Base-by-base conservation (phyloP, 1,284 basidiomycete genomes). In the Acaromyces ingoldii region DNA sequence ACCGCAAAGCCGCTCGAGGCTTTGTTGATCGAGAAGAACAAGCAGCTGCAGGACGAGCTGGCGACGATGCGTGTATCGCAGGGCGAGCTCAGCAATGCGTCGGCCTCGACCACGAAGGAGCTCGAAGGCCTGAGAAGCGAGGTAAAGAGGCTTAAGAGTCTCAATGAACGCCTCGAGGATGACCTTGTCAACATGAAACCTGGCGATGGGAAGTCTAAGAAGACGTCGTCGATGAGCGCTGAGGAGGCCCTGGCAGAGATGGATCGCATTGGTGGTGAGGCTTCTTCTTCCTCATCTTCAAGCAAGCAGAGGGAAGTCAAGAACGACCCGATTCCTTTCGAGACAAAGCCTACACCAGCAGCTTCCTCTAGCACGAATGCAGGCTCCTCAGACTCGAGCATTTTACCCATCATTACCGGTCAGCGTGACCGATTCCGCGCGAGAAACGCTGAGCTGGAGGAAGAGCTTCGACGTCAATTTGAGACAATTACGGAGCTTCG, bases 371-470 rank as follows among this genome's bases (percentile, higher is more conserved):
- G 54, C 1, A 50, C 52, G 2, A 37, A 43, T 21, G 29, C 52
- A 33, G 15, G 45, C n/a, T 10, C 53, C 25, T 17, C 21, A 15
- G 17, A n/a, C 44, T 41, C 7, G 15, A 36, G 40, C 31, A 54
- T 72, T 33, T 50, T 73, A 1, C 60, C 70, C 40, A 97, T 98
- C 62, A 92, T 98, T 33, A 97, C 93, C 0, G 88, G 87, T 61
- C 95, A 99, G 75, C 82, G 92, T 53, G 93, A 98, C 73, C 83
- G 92, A 4, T 97, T 97, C 82, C 82, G 92, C 46, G 88, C 91
- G 72, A 83, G 93, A 15, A 97, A 97, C 72, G 87, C 89, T 17
- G 93, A 98, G 74, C 82, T 98, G 9, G 93, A 99, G 78, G 91
- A 97, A 79, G 91, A 98, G 78, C 82, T 98, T 6, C 86, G 91